Evolutionary conservation across 257 asterid genomes (phyloP).

Genomic region (Ehretia macrophylla): DNA sequence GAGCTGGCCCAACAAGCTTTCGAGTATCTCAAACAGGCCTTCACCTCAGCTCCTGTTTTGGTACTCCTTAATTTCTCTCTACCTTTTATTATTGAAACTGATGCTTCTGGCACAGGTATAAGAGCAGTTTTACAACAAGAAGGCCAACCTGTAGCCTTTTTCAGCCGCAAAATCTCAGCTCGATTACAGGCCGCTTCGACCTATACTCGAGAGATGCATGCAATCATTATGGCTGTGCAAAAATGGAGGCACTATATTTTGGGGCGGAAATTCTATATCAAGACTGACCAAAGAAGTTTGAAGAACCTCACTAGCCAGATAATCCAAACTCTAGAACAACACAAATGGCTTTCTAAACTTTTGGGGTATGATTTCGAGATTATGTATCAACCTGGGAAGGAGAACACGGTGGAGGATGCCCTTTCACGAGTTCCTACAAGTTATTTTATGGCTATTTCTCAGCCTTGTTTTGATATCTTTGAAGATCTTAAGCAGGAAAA

Average conservation of each 20-base stretch:
- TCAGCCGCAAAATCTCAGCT: not conserved
- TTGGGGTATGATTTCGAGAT: constrained; percentile 6
- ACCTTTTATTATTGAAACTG: not conserved
- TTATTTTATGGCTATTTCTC: not conserved
- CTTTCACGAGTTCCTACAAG: not conserved
- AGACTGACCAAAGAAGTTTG: not conserved
- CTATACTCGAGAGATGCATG: not conserved
- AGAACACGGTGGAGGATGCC: not conserved
- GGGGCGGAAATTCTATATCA: not conserved
- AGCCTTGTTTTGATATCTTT: not conserved
- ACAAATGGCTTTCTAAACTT: not conserved
- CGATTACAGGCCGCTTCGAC: not conserved
- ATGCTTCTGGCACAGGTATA: not conserved
- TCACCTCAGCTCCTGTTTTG: not conserved
- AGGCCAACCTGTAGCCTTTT: not conserved
- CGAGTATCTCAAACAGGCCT: not conserved
- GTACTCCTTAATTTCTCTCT: not conserved
- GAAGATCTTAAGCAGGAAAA: not conserved
- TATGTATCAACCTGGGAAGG: not conserved
- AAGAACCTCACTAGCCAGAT: not conserved
- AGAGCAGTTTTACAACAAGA: not conserved
- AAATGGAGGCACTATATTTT: not conserved
- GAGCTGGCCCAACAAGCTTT: not conserved
- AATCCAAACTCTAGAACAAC: not conserved
- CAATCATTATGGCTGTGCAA: not conserved